Percentiles rank a stretch among this genome's conserved stretches.
Conservation (phyloP, 345 rosid species). For the Murraya paniculata region DNA sequence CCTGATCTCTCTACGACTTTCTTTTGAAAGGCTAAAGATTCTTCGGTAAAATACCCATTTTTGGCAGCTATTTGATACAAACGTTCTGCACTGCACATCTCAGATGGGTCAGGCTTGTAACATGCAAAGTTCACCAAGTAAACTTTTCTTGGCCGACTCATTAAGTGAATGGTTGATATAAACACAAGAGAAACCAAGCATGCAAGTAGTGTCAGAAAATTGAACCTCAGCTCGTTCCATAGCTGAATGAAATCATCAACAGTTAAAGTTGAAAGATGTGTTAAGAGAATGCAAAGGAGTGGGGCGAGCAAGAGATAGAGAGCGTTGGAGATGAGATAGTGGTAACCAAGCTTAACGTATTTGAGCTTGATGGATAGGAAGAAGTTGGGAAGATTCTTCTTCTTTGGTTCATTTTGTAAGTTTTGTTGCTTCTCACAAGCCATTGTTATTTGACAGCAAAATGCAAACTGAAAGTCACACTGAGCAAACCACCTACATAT, state of each 20-base stretch:
- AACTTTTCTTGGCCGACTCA: constrained; percentile 24
- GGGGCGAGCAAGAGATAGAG: constrained; percentile 25
- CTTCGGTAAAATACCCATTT: constrained; percentile 21
- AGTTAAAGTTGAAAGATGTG: constrained; percentile 20
- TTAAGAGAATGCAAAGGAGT: background rate
- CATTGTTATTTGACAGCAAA: constrained; percentile 2
- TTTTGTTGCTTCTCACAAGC: background rate
- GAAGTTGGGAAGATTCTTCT: constrained; percentile 25
- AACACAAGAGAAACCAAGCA: constrained; percentile 18
- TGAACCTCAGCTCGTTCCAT: constrained; percentile 14
- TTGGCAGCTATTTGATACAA: constrained; percentile 8
- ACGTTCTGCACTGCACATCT: constrained; percentile 22
- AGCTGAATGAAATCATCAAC: constrained; percentile 7
- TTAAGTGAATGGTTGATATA: constrained; percentile 17
- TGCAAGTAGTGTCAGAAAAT: constrained; percentile 10
- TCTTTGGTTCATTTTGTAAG: background rate
- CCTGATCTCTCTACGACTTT: constrained; percentile 38
- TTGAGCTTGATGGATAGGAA: constrained; percentile 29
- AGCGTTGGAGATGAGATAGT: constrained; percentile 36
- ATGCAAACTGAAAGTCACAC: background rate
- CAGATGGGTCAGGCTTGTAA: constrained; percentile 31
- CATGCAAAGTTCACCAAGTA: constrained; percentile 36
- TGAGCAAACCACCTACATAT: background rate
- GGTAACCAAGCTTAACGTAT: constrained; percentile 40
- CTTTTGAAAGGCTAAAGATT: constrained; percentile 28